These are phyloP conservation scores for Amphichorda felina DNA, from an alignment of 2,329 filamentous ascomycete genomes.

Conservation along the genomic window DNA sequence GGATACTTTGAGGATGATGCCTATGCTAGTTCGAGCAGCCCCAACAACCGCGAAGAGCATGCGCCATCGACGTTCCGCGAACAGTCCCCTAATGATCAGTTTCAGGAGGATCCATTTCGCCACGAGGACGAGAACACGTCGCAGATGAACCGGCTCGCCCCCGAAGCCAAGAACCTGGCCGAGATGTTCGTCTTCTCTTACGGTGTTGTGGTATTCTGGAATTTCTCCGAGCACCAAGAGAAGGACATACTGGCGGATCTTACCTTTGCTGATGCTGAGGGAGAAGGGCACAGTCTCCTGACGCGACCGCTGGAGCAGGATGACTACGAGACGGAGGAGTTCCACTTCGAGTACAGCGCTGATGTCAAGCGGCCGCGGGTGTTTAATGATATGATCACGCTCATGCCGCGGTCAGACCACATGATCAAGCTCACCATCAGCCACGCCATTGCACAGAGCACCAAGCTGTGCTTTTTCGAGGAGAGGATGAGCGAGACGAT, in stretches of 20 bases:
- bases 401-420: constrained; percentile 81
- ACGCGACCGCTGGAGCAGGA: constrained; percentile 72
- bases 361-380: constrained; percentile 79
- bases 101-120: constrained; percentile 9
- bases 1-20: constrained; percentile 76
- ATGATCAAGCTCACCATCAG: constrained; percentile 99
- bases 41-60: constrained; percentile 8
- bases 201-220: constrained; percentile 97
- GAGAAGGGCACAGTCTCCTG: constrained; percentile 51
- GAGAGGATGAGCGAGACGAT: constrained; percentile 93
- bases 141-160: constrained; percentile 47
- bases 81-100: constrained; percentile 9
- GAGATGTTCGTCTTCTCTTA: constrained; percentile 98
- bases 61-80: constrained; percentile 18
- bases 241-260: constrained; percentile 93
- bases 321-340: constrained; percentile 95
- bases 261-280: constrained; percentile 66
- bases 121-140: constrained; percentile 30
- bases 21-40: constrained; percentile 26
- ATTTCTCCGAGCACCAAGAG: constrained; percentile 91
- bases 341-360: constrained; percentile 93
- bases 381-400: constrained; percentile 98
- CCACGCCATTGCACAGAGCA: constrained; percentile 94
- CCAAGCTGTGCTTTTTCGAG: constrained; percentile 91
- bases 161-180: constrained; percentile 68